Evolutionary conservation across 768 basidiomycete genomes (phyloP).

Genomic region (Suillus sp.): DNA sequence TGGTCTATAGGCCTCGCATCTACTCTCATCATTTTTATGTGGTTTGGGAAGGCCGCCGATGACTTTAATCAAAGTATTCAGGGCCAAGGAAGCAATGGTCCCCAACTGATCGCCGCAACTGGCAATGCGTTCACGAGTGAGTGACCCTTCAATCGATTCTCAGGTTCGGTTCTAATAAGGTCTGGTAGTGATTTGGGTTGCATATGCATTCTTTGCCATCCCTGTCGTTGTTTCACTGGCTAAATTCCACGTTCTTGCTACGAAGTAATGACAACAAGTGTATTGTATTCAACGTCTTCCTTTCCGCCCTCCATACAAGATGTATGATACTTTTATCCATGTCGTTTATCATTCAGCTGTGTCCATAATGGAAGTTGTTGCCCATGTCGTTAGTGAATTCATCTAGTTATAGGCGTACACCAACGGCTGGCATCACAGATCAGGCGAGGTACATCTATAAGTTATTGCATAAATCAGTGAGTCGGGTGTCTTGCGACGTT

Average conservation of each 20-base stretch:
- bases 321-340: neutral
- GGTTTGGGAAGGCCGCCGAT: slow-evolving; percentile 76
- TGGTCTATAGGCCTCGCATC: slow-evolving; percentile 56
- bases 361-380: slow-evolving; percentile 4
- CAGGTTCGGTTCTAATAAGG: slow-evolving; percentile 9
- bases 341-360: neutral
- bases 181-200: slow-evolving; percentile 73
- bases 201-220: slow-evolving; percentile 71
- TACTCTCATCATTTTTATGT: slow-evolving; percentile 75
- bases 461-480: neutral
- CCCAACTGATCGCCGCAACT: slow-evolving; percentile 59
- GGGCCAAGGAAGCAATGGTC: slow-evolving; percentile 52
- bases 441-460: neutral
- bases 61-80: slow-evolving; percentile 72
- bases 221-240: slow-evolving; percentile 69
- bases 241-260: slow-evolving; percentile 62
- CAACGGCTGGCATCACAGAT: neutral
- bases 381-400: neutral
- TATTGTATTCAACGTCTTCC: neutral
- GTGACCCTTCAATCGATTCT: slow-evolving; percentile 28
- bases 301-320: neutral
- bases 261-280: slow-evolving; percentile 34
- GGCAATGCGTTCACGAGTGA: slow-evolving; percentile 77
- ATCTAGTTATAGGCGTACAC: neutral
- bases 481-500: neutral